phyloP scores from a whole-genome alignment of 305 asterid genomes.

The Fraxinus latifolia region DNA sequence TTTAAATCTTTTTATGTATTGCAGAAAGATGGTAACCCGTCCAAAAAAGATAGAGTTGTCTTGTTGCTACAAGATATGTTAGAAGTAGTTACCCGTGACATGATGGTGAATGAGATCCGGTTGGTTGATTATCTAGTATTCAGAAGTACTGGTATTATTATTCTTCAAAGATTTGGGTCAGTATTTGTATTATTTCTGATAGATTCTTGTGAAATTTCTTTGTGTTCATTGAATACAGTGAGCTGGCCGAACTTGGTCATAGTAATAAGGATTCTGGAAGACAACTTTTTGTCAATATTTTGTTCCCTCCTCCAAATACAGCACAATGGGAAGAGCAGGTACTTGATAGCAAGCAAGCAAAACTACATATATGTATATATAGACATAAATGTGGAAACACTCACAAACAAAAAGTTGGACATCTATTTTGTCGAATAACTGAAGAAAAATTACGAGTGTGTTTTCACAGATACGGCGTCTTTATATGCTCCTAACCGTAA shows the following conservation, averaged over 20 bases:
- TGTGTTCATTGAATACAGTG: conserved; percentile 48
- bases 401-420: not conserved
- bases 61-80: conserved; percentile 90
- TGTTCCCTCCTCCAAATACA: conserved; percentile 43
- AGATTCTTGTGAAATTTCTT: conserved; percentile 14
- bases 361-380: not conserved
- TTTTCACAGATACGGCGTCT: conserved; percentile 82
- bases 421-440: conserved; percentile 13
- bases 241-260: conserved; percentile 78
- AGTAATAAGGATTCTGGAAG: conserved; percentile 82
- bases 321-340: conserved; percentile 99
- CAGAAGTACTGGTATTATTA: conserved; percentile 8
- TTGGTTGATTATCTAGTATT: conserved; percentile 37
- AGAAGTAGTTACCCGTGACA: conserved; percentile 91
- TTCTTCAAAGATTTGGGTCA: not conserved
- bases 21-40: conserved; percentile 79
- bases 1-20: conserved; percentile 25
- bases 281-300: conserved; percentile 73
- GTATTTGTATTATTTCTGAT: conserved; percentile 14
- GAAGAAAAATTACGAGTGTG: conserved; percentile 8
- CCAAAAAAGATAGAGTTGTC: conserved; percentile 79
- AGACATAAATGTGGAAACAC: not conserved
- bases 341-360: conserved; percentile 12
- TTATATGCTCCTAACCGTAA: conserved; percentile 89
- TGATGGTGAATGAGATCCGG: conserved; percentile 93